Evolutionary conservation across 225 moss, liverwort and hornwort species (phyloP), one percentile per base, ranked within the genome.

Genomic region (Physcomitrellopsis africana): DNA sequence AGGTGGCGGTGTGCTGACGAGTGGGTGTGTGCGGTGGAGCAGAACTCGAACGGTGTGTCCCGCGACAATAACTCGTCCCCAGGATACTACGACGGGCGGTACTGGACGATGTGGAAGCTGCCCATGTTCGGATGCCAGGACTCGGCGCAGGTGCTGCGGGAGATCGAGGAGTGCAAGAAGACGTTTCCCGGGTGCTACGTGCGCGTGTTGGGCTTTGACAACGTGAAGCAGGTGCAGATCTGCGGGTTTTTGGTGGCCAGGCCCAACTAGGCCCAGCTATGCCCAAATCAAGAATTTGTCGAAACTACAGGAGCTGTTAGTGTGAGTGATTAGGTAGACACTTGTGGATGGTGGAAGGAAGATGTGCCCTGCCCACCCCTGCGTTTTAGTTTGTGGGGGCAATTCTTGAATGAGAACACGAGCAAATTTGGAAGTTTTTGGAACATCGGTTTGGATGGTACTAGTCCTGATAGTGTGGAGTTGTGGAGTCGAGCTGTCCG

Each of bases 31-130:
- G 15, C 16, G 42, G 16, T 23, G 9, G 24, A 24, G 26, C 15
- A 61, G 53, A 51, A 76, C 29, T 24, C 15, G 7, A 49, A 51
- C 13, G 12, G 2, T 20, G 66, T 81, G 56, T 54, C 68, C 15
- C 78, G 75, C 0, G 63, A 53, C 7, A 63, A 78, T 77, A 46
- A 71, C 72, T 46, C 22, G 13, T 22, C 76, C 64, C 85, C 90
- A 27, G 77, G 84, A 22, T 90, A 85, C 75, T 81, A 87, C 49
- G 87, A 85, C 15, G 87, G 87, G 0, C 81, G 85, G 41, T 87
- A 90, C 85, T 85, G 85, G 87, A 79, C 79, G 65, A 82, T 90
- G 90, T 87, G 87, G 84, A 86, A 90, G 83, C 5, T 87, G 47
- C 81, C 81, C 62, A 83, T 87, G 59, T 90, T 87, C 57, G 81